phyloP scores from a whole-genome alignment of 2,329 filamentous ascomycete genomes.

The Phyllosticta capitalensis region DNA sequence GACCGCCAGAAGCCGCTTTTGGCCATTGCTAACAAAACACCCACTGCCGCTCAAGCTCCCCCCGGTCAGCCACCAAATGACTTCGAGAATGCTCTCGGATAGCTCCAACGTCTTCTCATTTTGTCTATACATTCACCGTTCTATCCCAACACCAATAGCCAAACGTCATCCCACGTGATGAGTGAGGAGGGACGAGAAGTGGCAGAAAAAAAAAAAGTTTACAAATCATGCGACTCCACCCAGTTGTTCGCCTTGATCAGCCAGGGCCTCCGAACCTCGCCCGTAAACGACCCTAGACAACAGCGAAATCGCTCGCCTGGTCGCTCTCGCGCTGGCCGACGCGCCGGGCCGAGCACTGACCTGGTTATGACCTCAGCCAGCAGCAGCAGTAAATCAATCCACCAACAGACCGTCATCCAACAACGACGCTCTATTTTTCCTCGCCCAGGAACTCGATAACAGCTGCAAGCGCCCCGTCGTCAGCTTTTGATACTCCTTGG shows the following conservation, averaged over 20 bases:
- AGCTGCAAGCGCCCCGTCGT: constrained; percentile 32
- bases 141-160: not conserved
- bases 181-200: not conserved
- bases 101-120: not conserved
- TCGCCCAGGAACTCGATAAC: constrained; percentile 56
- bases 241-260: not conserved
- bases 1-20: not conserved
- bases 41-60: not conserved
- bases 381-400: not conserved
- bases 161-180: not conserved
- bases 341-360: not conserved
- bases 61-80: not conserved
- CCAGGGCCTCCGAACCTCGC: not conserved
- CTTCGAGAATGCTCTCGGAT: not conserved
- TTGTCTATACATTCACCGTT: not conserved
- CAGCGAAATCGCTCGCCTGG: not conserved
- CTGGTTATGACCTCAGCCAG: not conserved
- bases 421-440: constrained; percentile 27
- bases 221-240: not conserved
- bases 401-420: not conserved
- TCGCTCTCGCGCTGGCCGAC: not conserved
- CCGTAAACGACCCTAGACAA: not conserved
- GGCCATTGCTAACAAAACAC: not conserved
- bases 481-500: not conserved
- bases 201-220: not conserved